phyloP scores from a whole-genome alignment of 306 rosid genomes.

The Casuarina cunninghamiana region DNA sequence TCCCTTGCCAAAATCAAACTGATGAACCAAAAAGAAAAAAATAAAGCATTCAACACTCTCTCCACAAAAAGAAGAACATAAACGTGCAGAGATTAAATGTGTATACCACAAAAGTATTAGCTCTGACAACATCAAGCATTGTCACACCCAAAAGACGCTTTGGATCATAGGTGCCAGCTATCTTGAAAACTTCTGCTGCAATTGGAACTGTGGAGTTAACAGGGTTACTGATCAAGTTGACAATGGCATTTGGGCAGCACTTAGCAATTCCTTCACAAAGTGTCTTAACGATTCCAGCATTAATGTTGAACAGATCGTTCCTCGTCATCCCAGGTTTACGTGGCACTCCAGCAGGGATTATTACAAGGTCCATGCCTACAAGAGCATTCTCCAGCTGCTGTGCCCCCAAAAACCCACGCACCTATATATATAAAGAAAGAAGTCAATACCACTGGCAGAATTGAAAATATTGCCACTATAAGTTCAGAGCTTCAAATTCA shows the following conservation, averaged over 20 bases:
- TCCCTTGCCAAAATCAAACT: not conserved
- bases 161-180: constrained; percentile 87
- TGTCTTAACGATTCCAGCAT: constrained; percentile 91
- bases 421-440: constrained; percentile 41
- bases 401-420: constrained; percentile 87
- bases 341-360: constrained; percentile 93
- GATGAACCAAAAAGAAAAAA: not conserved
- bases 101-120: constrained; percentile 91
- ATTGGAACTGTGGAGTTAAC: constrained; percentile 94
- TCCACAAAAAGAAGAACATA: not conserved
- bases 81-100: not conserved
- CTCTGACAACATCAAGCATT: constrained; percentile 87
- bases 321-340: constrained; percentile 99
- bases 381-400: constrained; percentile 84
- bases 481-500: not conserved
- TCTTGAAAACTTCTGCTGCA: constrained; percentile 97
- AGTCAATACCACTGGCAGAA: constrained; percentile 1
- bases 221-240: constrained; percentile 95
- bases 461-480: not conserved
- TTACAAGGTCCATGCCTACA: constrained; percentile 80
- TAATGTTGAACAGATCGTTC: constrained; percentile 89
- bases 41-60: not conserved
- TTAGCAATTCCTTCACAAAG: constrained; percentile 83
- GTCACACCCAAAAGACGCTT: constrained; percentile 91
- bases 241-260: constrained; percentile 79